These are phyloP conservation scores for Yamadazyma diospyri DNA, from an alignment of 1,139 yeast genomes.

Conservation along the genomic window DNA sequence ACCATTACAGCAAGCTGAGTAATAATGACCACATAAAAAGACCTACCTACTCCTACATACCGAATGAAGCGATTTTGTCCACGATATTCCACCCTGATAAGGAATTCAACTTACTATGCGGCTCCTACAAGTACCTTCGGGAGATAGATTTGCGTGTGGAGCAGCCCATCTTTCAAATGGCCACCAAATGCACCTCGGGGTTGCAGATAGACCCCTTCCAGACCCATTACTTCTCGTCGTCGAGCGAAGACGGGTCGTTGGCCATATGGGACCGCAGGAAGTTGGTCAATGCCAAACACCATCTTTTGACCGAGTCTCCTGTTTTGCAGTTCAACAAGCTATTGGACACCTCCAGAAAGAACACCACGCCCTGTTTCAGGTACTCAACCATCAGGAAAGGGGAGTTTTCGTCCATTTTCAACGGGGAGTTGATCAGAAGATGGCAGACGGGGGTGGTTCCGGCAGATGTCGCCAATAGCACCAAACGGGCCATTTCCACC, in stretches of 20 bases:
- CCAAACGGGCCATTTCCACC: constrained; percentile 4
- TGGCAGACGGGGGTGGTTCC: constrained; percentile 73
- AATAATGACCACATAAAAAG: constrained; percentile 44
- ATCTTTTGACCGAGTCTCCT: constrained; percentile 48
- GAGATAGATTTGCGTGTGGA: constrained; percentile 74
- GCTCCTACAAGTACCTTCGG: constrained; percentile 73
- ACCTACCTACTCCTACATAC: constrained; percentile 60
- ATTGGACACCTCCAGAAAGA: constrained; percentile 61
- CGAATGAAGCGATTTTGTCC: constrained; percentile 73
- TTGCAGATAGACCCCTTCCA: constrained; percentile 66
- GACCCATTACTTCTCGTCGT: constrained; percentile 64
- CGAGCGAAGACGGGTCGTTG: constrained; percentile 79
- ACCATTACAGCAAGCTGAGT: constrained; percentile 45
- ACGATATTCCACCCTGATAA: constrained; percentile 64
- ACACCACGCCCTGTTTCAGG: constrained; percentile 63
- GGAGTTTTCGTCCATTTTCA: constrained; percentile 77
- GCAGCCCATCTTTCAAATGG: constrained; percentile 70
- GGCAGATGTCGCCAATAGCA: background rate
- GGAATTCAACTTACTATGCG: constrained; percentile 58
- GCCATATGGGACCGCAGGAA: constrained; percentile 87
- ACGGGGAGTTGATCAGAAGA: constrained; percentile 73
- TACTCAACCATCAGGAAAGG: constrained; percentile 66
- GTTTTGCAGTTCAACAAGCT: constrained; percentile 64
- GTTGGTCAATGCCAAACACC: constrained; percentile 28
- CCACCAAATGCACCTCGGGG: constrained; percentile 70